These are phyloP conservation scores for Dryadomyces sulphureus DNA, from an alignment of 2,329 filamentous ascomycete genomes.

Conservation along the genomic window DNA sequence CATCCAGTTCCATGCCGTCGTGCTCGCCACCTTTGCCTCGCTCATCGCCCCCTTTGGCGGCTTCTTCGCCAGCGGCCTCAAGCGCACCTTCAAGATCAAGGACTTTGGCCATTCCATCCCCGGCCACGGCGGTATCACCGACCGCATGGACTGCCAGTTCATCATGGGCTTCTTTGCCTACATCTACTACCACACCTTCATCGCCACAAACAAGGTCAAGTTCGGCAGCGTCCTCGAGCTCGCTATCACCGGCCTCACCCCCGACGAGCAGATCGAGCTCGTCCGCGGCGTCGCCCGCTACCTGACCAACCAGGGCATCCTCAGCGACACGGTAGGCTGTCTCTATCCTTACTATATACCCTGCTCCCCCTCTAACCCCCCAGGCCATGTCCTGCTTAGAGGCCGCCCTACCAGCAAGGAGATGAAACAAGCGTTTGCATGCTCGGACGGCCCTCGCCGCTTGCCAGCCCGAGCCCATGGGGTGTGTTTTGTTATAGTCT, in stretches of 20 bases:
- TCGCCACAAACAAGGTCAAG: slow-evolving; percentile 72
- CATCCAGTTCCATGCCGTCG: slow-evolving; percentile 84
- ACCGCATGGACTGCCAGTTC: slow-evolving; percentile 99
- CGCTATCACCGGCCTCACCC: slow-evolving; percentile 74
- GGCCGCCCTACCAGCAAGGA: slow-evolving; percentile 9
- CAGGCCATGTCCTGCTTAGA: slow-evolving; percentile 12
- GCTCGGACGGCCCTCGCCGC: too few relatives aligned
- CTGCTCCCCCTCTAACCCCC: slow-evolving; percentile 1
- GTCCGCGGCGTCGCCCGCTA: slow-evolving; percentile 50
- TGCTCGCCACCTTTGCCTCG: slow-evolving; percentile 86
- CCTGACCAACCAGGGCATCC: slow-evolving; percentile 47
- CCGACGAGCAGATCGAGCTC: slow-evolving; percentile 80
- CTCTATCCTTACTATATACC: background rate
- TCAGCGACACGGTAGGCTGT: slow-evolving; percentile 21
- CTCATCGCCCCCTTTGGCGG: slow-evolving; percentile 94
- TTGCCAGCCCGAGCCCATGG: background rate
- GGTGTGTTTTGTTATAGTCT: background rate
- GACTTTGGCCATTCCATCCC: slow-evolving; percentile 98
- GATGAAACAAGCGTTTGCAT: slow-evolving; percentile 1
- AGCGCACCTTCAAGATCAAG: slow-evolving; percentile 99
- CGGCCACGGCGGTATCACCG: slow-evolving; percentile 93
- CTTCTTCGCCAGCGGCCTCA: slow-evolving; percentile 94
- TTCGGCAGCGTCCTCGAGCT: slow-evolving; percentile 81
- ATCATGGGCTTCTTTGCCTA: slow-evolving; percentile 99
- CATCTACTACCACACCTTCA: slow-evolving; percentile 98